These are phyloP conservation scores for Fusarium nematophilum DNA, from an alignment of 2,329 filamentous ascomycete species.

Conservation along the genomic window DNA sequence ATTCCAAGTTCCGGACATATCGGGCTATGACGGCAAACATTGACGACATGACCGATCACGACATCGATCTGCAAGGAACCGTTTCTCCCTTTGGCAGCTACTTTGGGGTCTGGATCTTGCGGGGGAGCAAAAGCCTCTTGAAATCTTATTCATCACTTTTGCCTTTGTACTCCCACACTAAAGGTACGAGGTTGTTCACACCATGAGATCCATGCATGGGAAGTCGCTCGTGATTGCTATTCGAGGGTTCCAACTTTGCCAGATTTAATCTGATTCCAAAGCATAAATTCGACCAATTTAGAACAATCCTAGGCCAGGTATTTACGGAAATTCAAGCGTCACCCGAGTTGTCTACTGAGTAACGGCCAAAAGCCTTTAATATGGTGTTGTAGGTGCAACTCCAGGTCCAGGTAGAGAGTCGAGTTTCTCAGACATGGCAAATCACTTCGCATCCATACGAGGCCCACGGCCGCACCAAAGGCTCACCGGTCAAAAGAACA, in stretches of 20 bases:
- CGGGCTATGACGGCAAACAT: conserved; percentile 5
- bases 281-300: background rate
- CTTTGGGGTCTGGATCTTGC: conserved; percentile 24
- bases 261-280: conserved; percentile 13
- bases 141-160: conserved; percentile 2
- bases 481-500: conserved; percentile 7
- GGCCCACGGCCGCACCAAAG: conserved; percentile 20
- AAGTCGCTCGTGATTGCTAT: conserved; percentile 34
- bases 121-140: conserved; percentile 12
- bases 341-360: too few relatives aligned
- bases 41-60: conserved; percentile 35
- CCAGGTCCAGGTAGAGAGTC: too few relatives aligned
- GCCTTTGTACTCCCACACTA: conserved; percentile 26
- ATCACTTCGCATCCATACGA: too few relatives aligned
- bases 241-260: conserved; percentile 15
- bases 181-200: conserved; percentile 30
- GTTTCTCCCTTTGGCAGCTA: conserved; percentile 26
- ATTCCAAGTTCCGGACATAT: too few relatives aligned
- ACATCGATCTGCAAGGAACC: conserved; percentile 37
- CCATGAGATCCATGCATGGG: conserved; percentile 31
- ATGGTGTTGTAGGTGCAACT: too few relatives aligned
- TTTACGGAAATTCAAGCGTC: too few relatives aligned
- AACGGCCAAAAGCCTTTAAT: too few relatives aligned
- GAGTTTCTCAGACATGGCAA: too few relatives aligned
- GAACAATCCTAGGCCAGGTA: too few relatives aligned